Conservation (phyloP, 345 rosid species). For the Dipteronia sinensis region DNA sequence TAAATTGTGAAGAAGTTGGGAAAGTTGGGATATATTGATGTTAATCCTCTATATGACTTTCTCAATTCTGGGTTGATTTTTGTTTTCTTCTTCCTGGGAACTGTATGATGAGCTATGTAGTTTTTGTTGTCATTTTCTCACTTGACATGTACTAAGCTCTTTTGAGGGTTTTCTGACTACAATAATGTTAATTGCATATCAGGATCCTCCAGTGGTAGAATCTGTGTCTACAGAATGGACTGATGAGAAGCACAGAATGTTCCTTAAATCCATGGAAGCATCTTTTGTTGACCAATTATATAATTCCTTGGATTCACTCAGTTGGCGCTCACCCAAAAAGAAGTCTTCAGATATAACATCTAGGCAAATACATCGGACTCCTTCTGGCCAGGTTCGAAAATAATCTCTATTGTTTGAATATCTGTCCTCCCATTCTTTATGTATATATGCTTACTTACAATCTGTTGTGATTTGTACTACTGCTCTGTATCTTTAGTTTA, state of each 20-base stretch:
- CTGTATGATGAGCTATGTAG: not conserved
- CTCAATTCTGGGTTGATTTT: not conserved
- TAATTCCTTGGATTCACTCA: conserved; percentile 45
- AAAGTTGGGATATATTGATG: not conserved
- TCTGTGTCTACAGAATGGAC: conserved; percentile 66
- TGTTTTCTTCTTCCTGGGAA: not conserved
- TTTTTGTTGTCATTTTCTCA: not conserved
- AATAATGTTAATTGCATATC: conserved; percentile 15
- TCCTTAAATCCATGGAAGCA: conserved; percentile 89
- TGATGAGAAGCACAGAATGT: conserved; percentile 84
- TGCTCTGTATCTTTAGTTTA: conserved; percentile 47
- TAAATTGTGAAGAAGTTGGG: not conserved
- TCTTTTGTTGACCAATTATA: conserved; percentile 79
- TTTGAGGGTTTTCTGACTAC: conserved; percentile 21
- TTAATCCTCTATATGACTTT: not conserved
- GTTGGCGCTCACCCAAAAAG: conserved; percentile 36
- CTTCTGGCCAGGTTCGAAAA: conserved; percentile 66
- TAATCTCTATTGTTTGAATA: conserved; percentile 4
- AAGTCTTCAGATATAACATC: conserved; percentile 33
- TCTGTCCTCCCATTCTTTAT: not conserved
- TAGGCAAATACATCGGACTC: conserved; percentile 23
- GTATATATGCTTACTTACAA: not conserved
- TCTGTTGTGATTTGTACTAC: conserved; percentile 3
- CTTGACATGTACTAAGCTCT: not conserved
- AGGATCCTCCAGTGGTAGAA: conserved; percentile 46